phyloP scores from a whole-genome alignment of 2,329 filamentous ascomycete species.

The Aspergillus candidus region DNA sequence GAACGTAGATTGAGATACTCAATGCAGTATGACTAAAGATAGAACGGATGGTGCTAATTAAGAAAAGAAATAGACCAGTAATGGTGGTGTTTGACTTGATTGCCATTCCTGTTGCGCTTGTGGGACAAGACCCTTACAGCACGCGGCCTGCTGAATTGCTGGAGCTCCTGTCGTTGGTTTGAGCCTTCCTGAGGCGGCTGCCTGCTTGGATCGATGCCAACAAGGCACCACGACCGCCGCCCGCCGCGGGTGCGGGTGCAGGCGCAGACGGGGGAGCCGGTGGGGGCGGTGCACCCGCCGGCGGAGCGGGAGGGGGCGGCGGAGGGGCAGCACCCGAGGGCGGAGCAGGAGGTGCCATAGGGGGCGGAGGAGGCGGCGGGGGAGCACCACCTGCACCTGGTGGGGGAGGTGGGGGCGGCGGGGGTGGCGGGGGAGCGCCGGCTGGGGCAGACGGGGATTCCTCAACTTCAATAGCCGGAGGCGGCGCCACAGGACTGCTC shows the following conservation, averaged over 20 bases:
- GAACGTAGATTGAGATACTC: too few relatives aligned
- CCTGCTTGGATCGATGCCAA: slow-evolving; percentile 79
- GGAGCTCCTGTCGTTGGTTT: slow-evolving; percentile 78
- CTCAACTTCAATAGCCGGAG: slow-evolving; percentile 24
- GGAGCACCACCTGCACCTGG: slow-evolving; percentile 34
- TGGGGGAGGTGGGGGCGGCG: slow-evolving; percentile 32
- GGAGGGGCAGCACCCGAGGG: slow-evolving; percentile 36
- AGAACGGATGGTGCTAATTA: too few relatives aligned
- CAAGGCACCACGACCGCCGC: slow-evolving; percentile 52
- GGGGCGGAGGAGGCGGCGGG: slow-evolving; percentile 36
- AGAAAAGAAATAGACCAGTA: too few relatives aligned
- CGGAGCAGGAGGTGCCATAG: slow-evolving; percentile 29
- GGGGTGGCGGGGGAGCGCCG: slow-evolving; percentile 28
- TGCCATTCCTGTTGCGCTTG: too few relatives aligned
- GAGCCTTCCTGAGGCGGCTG: slow-evolving; percentile 73
- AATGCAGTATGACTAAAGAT: too few relatives aligned
- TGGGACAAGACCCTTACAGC: slow-evolving; percentile 20
- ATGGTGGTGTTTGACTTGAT: too few relatives aligned
- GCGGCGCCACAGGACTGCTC: slow-evolving; percentile 28
- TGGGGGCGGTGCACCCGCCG: slow-evolving; percentile 23
- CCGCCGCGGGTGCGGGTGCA: slow-evolving; percentile 28
- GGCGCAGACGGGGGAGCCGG: slow-evolving; percentile 37
- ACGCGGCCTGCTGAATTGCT: slow-evolving; percentile 72
- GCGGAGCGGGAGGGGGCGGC: slow-evolving; percentile 30
- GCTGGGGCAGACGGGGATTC: slow-evolving; percentile 22